phyloP scores from a whole-genome alignment of 495 filamentous ascomycete species.

The Penicillium dipodomyicola region DNA sequence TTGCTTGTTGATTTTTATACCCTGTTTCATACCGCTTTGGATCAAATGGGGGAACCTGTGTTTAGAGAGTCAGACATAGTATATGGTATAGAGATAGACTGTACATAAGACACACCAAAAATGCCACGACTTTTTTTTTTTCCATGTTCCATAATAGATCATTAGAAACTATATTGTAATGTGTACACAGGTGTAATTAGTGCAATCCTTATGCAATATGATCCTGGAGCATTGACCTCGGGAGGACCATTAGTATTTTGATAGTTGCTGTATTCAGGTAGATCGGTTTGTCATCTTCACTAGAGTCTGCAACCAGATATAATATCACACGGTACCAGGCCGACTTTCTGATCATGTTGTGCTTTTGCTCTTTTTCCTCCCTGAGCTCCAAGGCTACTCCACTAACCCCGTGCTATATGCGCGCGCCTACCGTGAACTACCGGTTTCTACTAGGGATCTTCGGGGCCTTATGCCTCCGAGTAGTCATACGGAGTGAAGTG shows the following conservation, averaged over 20 bases:
- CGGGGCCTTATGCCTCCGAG: too few relatives aligned
- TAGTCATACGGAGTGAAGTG: too few relatives aligned
- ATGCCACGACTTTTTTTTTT: conserved; percentile 6
- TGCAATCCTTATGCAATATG: neutral
- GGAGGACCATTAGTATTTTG: neutral
- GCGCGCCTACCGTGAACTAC: too few relatives aligned
- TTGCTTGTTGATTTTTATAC: conserved; percentile 9
- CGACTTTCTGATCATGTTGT: neutral
- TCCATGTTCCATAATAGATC: neutral
- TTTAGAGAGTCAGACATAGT: conserved; percentile 5
- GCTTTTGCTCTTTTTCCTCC: neutral
- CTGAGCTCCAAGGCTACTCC: neutral
- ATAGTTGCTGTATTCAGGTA: neutral
- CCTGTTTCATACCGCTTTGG: conserved; percentile 14
- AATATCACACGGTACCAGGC: neutral
- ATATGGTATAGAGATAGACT: conserved; percentile 25
- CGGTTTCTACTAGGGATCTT: too few relatives aligned
- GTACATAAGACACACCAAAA: conserved; percentile 19
- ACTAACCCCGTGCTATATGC: too few relatives aligned
- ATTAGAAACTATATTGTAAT: neutral
- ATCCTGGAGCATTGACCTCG: neutral
- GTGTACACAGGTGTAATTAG: neutral
- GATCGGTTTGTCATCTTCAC: too few relatives aligned
- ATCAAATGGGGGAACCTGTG: neutral
- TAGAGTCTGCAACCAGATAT: neutral